Conservation (phyloP, 1,139 yeast species). For the Yamadazyma spencermartinsiae region DNA sequence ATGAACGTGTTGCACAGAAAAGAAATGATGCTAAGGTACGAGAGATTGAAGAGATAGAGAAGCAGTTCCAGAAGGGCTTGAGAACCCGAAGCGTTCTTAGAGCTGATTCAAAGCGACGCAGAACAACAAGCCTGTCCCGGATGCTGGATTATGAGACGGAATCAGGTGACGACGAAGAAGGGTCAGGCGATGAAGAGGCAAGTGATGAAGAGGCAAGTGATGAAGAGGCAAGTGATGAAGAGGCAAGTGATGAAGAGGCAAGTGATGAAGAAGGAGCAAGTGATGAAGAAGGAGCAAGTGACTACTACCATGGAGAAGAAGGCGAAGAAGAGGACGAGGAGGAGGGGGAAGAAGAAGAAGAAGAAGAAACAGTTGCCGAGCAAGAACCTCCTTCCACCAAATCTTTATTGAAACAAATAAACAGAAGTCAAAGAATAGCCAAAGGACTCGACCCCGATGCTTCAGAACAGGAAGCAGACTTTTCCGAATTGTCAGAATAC, state of each 20-base stretch:
- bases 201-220: background rate
- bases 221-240: background rate
- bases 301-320: background rate
- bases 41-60: background rate
- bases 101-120: no score
- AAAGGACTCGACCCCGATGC: background rate
- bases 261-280: background rate
- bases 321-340: background rate
- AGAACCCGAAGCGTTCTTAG: no score
- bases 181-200: slow-evolving; percentile 1
- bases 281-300: background rate
- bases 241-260: background rate
- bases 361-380: background rate
- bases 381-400: background rate
- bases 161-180: background rate
- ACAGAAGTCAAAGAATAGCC: background rate
- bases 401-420: background rate
- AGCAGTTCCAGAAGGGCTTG: background rate
- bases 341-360: background rate
- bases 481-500: background rate
- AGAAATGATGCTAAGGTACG: no score
- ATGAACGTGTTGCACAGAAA: background rate
- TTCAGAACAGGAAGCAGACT: no score
- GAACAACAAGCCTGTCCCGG: no score
- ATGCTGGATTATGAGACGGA: background rate